phyloP scores from a whole-genome alignment of 2,329 filamentous ascomycete species.

The Didymella pomorum region DNA sequence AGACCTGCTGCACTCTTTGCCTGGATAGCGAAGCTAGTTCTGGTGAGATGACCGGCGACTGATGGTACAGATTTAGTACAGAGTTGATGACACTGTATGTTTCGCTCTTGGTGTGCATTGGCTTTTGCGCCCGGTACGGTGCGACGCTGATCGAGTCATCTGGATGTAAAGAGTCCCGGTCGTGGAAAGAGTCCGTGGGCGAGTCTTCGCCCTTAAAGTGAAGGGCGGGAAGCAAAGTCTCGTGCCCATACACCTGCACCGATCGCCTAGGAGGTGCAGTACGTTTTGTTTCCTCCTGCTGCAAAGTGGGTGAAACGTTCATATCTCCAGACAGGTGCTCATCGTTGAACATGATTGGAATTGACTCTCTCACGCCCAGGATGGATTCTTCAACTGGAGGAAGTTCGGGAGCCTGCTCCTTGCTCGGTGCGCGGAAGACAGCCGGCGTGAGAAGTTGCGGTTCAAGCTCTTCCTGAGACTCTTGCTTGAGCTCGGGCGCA shows the following conservation, averaged over 20 bases:
- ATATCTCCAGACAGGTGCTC: slow-evolving; percentile 36
- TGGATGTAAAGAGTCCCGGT: slow-evolving; percentile 45
- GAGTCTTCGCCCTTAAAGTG: slow-evolving; percentile 47
- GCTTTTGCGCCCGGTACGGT: slow-evolving; percentile 38
- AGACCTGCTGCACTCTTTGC: slow-evolving; percentile 56
- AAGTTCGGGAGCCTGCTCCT: slow-evolving; percentile 20
- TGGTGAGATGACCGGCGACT: slow-evolving; percentile 48
- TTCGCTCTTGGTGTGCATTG: slow-evolving; percentile 51
- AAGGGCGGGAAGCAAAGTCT: slow-evolving; percentile 21
- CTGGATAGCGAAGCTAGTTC: slow-evolving; percentile 52
- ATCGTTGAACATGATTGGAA: slow-evolving; percentile 62
- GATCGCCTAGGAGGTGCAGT: slow-evolving; percentile 25
- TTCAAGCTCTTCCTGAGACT: slow-evolving; percentile 22
- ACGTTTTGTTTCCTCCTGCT: slow-evolving; percentile 24
- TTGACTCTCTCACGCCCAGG: slow-evolving; percentile 61
- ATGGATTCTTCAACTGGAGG: slow-evolving; percentile 52
- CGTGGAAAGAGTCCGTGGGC: slow-evolving; percentile 43
- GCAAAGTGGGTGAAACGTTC: slow-evolving; percentile 1
- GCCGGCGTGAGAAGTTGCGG: slow-evolving; percentile 41
- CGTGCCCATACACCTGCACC: slow-evolving; percentile 27
- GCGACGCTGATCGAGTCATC: slow-evolving; percentile 52
- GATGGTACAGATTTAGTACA: slow-evolving; percentile 53
- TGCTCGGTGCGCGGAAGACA: slow-evolving; percentile 35
- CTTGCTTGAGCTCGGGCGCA: background rate
- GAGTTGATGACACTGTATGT: slow-evolving; percentile 55